Conservation (phyloP, 129 eudicot genomes). For the Artemisia argyi region DNA sequence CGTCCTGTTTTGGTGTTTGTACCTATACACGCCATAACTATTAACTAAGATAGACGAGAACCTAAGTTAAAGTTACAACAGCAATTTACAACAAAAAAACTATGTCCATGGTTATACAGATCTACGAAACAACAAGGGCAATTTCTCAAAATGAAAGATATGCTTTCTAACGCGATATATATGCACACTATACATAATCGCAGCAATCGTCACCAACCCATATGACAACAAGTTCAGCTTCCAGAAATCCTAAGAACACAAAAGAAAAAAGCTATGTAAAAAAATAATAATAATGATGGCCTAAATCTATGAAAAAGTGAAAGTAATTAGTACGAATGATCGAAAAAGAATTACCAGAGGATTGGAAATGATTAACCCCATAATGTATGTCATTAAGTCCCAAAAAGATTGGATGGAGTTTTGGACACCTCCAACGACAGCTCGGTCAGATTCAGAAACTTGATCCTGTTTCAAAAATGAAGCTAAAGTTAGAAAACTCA, state of each 20-base stretch:
- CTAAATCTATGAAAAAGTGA: not conserved
- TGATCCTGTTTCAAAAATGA: slow-evolving; percentile 57
- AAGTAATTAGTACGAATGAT: not conserved
- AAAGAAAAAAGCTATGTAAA: too few species aligned
- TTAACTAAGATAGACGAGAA: not conserved
- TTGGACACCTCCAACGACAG: slow-evolving; percentile 94
- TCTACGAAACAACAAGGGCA: slow-evolving; percentile 22
- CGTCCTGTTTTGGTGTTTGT: not conserved
- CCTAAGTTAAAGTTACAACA: too few species aligned
- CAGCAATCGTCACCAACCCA: slow-evolving; percentile 64
- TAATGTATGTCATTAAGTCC: slow-evolving; percentile 84
- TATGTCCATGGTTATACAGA: not conserved
- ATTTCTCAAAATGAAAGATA: slow-evolving; percentile 73
- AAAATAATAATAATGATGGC: not conserved
- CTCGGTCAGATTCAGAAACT: slow-evolving; percentile 72
- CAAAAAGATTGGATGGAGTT: slow-evolving; percentile 82
- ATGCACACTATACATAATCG: slow-evolving; percentile 64
- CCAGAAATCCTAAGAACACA: slow-evolving; percentile 72
- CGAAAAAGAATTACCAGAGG: slow-evolving; percentile 50
- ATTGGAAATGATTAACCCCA: slow-evolving; percentile 86
- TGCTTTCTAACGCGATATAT: slow-evolving; percentile 72
- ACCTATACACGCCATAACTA: not conserved
- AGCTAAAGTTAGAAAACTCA: slow-evolving; percentile 9
- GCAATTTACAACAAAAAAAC: not conserved
- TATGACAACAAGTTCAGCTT: slow-evolving; percentile 63